Evolutionary conservation across 148 eudicot genomes (phyloP).

Genomic region (Diospyros kaki): DNA sequence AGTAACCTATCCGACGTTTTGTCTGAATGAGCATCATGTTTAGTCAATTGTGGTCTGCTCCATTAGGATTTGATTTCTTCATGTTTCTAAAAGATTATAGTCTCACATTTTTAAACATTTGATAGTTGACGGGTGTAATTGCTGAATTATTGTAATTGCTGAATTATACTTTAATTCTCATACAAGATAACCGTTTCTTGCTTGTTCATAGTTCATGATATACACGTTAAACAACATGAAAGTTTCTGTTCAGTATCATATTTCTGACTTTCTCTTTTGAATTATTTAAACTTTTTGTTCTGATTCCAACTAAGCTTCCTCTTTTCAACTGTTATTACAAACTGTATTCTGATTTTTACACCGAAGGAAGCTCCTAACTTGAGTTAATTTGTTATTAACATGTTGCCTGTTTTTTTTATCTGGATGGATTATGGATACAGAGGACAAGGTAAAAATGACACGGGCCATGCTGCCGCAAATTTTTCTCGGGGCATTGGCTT

Average conservation of each 20-base stretch:
- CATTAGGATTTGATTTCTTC: not conserved
- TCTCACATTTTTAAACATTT: not conserved
- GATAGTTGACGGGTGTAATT: not conserved
- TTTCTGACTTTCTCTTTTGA: not conserved
- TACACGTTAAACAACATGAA: not conserved
- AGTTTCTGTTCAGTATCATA: not conserved
- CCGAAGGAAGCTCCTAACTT: not conserved
- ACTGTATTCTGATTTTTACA: not conserved
- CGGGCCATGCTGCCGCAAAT: constrained; percentile 19
- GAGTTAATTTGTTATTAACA: not conserved
- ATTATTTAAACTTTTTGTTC: not conserved
- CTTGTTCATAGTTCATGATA: not conserved
- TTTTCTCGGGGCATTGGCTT: constrained; percentile 44
- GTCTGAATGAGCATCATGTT: not conserved
- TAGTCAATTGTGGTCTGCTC: not conserved
- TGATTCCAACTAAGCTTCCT: not conserved
- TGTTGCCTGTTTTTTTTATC: not conserved
- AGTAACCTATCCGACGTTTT: constrained; percentile 7
- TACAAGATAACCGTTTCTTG: not conserved
- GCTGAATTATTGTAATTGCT: not conserved
- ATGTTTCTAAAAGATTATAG: not conserved
- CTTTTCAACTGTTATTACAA: not conserved
- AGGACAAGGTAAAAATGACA: constrained; percentile 36
- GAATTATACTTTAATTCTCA: not conserved
- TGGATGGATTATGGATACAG: constrained; percentile 8